These are phyloP conservation scores for Meyerozyma guilliermondii DNA, from an alignment of 1,139 yeast genomes.

Conservation along the genomic window DNA sequence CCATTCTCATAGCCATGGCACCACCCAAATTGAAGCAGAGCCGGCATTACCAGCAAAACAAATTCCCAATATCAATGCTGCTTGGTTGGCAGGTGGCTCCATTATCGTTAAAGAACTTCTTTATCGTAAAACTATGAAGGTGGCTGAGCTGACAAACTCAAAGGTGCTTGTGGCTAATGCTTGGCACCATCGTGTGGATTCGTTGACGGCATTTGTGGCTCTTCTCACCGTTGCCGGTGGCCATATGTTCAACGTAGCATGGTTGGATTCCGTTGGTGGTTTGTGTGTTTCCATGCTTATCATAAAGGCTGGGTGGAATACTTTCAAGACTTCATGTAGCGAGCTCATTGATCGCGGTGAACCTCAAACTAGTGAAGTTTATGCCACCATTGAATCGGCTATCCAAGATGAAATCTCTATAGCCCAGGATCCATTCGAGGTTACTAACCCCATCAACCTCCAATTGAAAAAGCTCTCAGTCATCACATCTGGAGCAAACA, in stretches of 20 bases:
- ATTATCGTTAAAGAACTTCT: constrained; percentile 83
- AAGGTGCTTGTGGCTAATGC: constrained; percentile 94
- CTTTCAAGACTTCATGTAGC: constrained; percentile 61
- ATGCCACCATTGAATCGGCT: constrained; percentile 2
- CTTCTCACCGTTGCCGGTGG: constrained; percentile 85
- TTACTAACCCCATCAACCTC: not conserved
- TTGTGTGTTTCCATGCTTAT: constrained; percentile 75
- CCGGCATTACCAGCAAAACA: constrained; percentile 13
- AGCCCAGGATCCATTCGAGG: not conserved
- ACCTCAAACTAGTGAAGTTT: constrained; percentile 1
- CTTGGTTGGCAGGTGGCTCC: constrained; percentile 92
- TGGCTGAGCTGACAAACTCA: constrained; percentile 74
- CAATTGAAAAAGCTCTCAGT: constrained; percentile 8
- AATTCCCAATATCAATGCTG: constrained; percentile 79
- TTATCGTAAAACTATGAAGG: constrained; percentile 71
- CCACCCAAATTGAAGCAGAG: not conserved
- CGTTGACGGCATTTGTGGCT: constrained; percentile 88
- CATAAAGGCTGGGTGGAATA: constrained; percentile 77
- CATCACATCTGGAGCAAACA: constrained; percentile 14
- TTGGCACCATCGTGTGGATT: constrained; percentile 98
- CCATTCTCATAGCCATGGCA: constrained; percentile 41
- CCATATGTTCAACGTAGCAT: constrained; percentile 64
- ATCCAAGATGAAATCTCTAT: constrained; percentile 1
- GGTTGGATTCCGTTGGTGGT: constrained; percentile 93
- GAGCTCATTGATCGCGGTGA: constrained; percentile 69